Conservation (phyloP, 1,139 yeast species). For the Diutina rugosa region DNA sequence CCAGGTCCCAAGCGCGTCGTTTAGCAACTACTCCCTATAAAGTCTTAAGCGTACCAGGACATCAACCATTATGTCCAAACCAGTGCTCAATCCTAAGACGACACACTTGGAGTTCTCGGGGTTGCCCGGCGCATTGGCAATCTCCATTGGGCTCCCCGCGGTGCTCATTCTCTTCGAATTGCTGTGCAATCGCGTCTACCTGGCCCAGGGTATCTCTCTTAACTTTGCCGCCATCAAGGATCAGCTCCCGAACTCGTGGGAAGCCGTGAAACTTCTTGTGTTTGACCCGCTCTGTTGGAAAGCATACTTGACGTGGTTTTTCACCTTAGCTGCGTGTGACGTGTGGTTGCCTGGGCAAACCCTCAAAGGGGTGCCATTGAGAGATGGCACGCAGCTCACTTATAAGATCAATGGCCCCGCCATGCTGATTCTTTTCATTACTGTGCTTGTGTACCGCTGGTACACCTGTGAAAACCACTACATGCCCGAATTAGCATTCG, state of each 20-base stretch:
- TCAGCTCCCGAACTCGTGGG: conserved; percentile 15
- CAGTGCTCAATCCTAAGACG: conserved; percentile 54
- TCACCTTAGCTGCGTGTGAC: conserved; percentile 50
- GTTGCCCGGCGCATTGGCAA: conserved; percentile 52
- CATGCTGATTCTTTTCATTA: conserved; percentile 34
- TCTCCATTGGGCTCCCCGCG: conserved; percentile 56
- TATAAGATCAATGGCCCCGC: conserved; percentile 77
- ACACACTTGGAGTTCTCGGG: conserved; percentile 69
- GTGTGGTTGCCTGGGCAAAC: conserved; percentile 59
- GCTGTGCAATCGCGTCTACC: conserved; percentile 42
- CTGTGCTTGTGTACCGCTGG: conserved; percentile 38
- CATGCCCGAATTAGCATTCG: conserved; percentile 68
- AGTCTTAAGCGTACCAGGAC: background rate
- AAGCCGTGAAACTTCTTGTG: conserved; percentile 15
- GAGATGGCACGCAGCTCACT: conserved; percentile 59
- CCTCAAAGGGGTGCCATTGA: conserved; percentile 52
- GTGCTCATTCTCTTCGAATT: conserved; percentile 48
- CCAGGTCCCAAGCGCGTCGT: background rate
- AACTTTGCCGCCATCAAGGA: conserved; percentile 20
- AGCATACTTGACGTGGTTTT: conserved; percentile 68
- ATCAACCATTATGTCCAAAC: background rate
- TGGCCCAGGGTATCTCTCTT: conserved; percentile 33
- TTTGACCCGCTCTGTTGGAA: conserved; percentile 39
- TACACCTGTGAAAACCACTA: conserved; percentile 31
- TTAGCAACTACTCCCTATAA: background rate